Base-by-base conservation (phyloP, 2,329 filamentous ascomycete species). In the Myriosclerotinia curreyana region DNA sequence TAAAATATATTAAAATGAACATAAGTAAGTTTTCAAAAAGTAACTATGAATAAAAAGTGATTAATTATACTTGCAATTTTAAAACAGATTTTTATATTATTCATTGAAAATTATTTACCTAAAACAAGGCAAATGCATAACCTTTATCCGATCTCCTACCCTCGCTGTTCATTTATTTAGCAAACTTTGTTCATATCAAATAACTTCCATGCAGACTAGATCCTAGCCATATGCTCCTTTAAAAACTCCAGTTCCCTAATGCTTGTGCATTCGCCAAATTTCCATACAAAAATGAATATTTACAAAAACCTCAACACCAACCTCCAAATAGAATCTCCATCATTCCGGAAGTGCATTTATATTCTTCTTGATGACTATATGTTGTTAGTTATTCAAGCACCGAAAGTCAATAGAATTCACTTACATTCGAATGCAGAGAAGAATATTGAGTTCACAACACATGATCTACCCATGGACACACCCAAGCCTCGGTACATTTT, bases 401-500 rank as follows among this genome's bases (percentile, higher is more conserved):
- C 6, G 2, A 25, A n/a, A 63, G 22, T 38, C n/a, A 12, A 25
- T 28, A 12, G 9, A 25, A 9, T 48, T 25, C 34, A 38, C 62
- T 60, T 64, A 64, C 62, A 87, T 77, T 96, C 91, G 74, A 95
- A 96, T 48, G 87, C 89, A 51, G 90, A 92, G 78, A 96, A 96
- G 81, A 96, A 96, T 71, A 96, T 90, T 69, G 91, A 90, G 75
- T 96, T 96, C 70, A 95, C 87, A 60, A 91, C 81, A 71, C 89
- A 92, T 15, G 90, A 93, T 64, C 91, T 86, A 69, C 86, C 83
- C 86, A 95, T 93, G 46, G 90, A 93, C 34, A 95, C 91, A 28
- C 87, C 90, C 3, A 96, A 81, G 38, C 91, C 91, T 70, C 90
- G 86, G 77, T 95, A 96, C 86, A 92, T 92, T 67, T 88, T 84